These are phyloP conservation scores for Aegilops speltoides DNA, from an alignment of 176 grass and related monocot species.

Conservation along the genomic window DNA sequence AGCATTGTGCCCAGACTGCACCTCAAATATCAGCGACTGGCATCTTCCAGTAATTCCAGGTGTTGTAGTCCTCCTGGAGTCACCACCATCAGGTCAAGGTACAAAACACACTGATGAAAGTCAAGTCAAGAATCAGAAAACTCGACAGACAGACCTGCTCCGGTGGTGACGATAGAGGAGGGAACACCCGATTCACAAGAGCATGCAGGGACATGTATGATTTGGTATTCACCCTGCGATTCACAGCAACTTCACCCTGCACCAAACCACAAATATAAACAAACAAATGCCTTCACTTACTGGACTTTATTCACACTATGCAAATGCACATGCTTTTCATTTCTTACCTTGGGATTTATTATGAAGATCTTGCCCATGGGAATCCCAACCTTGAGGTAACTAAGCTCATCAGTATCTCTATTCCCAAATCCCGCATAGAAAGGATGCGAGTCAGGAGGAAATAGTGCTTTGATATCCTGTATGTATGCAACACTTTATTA, in stretches of 20 bases:
- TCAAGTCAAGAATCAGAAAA: not conserved
- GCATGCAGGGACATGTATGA: slow-evolving; percentile 85
- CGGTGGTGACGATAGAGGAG: slow-evolving; percentile 56
- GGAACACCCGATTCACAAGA: slow-evolving; percentile 95
- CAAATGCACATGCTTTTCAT: not conserved
- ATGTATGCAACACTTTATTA: slow-evolving; percentile 25
- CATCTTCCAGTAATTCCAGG: slow-evolving; percentile 90
- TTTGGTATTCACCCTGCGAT: slow-evolving; percentile 79
- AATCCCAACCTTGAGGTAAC: slow-evolving; percentile 95
- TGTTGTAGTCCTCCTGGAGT: slow-evolving; percentile 85
- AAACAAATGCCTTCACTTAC: not conserved
- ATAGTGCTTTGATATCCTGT: slow-evolving; percentile 84
- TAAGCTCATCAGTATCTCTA: slow-evolving; percentile 91
- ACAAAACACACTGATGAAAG: not conserved
- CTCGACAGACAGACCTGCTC: slow-evolving; percentile 68
- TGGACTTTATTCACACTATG: not conserved
- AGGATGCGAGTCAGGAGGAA: slow-evolving; percentile 84
- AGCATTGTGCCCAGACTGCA: not conserved
- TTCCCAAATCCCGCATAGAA: slow-evolving; percentile 99
- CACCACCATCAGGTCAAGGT: slow-evolving; percentile 1
- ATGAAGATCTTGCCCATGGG: slow-evolving; percentile 97
- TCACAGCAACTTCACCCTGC: slow-evolving; percentile 95
- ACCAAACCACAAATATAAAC: not conserved
- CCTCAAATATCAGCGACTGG: slow-evolving; percentile 73
- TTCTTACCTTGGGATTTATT: slow-evolving; percentile 87